Base-by-base conservation (phyloP, 1,139 yeast species). In the Kurtzmaniella natalensis region DNA sequence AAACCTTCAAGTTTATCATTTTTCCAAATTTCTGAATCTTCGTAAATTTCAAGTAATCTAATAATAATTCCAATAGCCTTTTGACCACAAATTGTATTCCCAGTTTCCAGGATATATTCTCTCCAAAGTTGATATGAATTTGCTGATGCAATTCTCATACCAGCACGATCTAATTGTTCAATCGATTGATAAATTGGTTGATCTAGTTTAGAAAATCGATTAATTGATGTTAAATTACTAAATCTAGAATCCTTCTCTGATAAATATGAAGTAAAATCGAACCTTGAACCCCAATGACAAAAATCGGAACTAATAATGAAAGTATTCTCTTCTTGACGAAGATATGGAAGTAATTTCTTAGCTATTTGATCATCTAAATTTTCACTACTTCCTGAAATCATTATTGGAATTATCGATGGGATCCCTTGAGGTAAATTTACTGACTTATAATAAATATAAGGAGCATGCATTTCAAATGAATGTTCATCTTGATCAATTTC, bases 1-100 rank as follows among this genome's bases (percentile, higher is more conserved):
- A 88, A 76, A 27, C 26, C 20, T 16, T 8, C 21, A 21, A 21
- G 28, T 27, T 50, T 31, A 14, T 30, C n/a, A n/a, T n/a, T n/a
- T n/a, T n/a, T n/a, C n/a, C n/a, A n/a, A n/a, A n/a, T n/a, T 11
- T 28, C 32, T 10, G 30, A 37, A 6, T 35, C 36, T n/a, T 31
- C 42, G 37, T 33, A 44, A 27, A 46, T 47, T 37, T 76, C 79
- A 46, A 79, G 50, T 8, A 82, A 59, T 28, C 66, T 60, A 35
- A 88, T 56, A 24, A 89, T 55, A 9, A 87, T 67, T 1, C 77
- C 72, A 27, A 92, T 66, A 0, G 98, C 96, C 42, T 76, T 81
- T 40, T 89, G 84, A 0, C 99, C 99, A 55, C 99, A 94, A 17
- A 92, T 84, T 0, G 98, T 94, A 56, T 92, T 89, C 1, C 82